Evolutionary conservation across 2,329 filamentous ascomycete species (phyloP).

Genomic region (Mycogone perniciosa): DNA sequence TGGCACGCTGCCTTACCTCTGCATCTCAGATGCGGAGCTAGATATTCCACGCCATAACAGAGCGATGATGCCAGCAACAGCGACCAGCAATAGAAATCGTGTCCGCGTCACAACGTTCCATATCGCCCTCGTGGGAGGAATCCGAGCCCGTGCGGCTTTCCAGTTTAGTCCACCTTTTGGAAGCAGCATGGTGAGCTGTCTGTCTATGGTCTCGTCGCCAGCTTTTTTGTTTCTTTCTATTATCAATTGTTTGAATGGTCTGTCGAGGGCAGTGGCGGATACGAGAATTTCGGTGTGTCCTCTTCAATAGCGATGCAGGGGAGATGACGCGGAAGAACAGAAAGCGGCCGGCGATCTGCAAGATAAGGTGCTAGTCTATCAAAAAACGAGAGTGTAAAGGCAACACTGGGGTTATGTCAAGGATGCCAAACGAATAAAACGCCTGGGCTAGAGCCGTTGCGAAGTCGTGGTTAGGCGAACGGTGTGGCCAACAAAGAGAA

Average conservation of each 20-base stretch:
- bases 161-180: slow-evolving; percentile 86
- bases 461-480: neutral
- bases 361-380: neutral
- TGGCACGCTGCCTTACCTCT: slow-evolving; percentile 57
- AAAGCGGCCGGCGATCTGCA: neutral
- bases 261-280: neutral
- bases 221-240: neutral
- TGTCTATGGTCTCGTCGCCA: neutral
- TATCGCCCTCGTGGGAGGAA: slow-evolving; percentile 71
- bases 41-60: slow-evolving; percentile 85
- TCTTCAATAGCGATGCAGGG: too few species aligned
- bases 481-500: neutral
- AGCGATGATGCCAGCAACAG: slow-evolving; percentile 62
- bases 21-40: slow-evolving; percentile 76
- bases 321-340: too few species aligned
- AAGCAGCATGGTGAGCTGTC: slow-evolving; percentile 65
- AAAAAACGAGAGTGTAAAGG: neutral
- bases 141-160: slow-evolving; percentile 76
- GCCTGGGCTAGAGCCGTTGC: neutral
- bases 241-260: neutral
- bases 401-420: neutral
- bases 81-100: slow-evolving; percentile 69
- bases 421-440: neutral
- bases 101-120: slow-evolving; percentile 67
- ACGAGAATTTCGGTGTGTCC: neutral